Evolutionary conservation across 2,329 filamentous ascomycete species (phyloP).

Genomic region (Aspergillus sp.): DNA sequence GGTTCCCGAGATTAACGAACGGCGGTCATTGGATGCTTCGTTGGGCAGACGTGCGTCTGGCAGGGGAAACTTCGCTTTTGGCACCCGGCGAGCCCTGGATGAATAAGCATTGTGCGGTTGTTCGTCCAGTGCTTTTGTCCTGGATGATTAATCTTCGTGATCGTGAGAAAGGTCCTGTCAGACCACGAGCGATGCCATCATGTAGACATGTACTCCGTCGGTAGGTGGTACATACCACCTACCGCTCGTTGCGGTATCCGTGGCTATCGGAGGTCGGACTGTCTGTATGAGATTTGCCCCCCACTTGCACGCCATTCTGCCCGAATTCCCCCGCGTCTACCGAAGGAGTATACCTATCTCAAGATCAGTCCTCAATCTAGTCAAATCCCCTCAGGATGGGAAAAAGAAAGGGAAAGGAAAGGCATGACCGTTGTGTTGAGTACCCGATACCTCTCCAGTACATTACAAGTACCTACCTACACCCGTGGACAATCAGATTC

Average conservation of each 20-base stretch:
- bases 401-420: no score
- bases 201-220: neutral
- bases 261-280: neutral
- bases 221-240: neutral
- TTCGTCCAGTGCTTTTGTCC: constrained; percentile 8
- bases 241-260: neutral
- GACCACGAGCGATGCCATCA: neutral
- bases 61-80: constrained; percentile 12
- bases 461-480: no score
- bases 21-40: constrained; percentile 37
- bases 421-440: no score
- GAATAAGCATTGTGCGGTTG: constrained; percentile 15
- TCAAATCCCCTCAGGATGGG: no score
- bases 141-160: constrained; percentile 7
- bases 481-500: neutral
- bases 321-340: no score
- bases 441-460: no score
- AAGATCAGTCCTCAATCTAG: no score
- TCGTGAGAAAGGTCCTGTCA: neutral
- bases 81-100: constrained; percentile 11
- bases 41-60: constrained; percentile 36
- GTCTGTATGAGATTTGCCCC: no score
- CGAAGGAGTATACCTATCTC: no score
- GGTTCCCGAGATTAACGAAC: constrained; percentile 28
- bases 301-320: no score